Conservation (phyloP, 257 asterid genomes). For the Fraxinus pennsylvanica region DNA sequence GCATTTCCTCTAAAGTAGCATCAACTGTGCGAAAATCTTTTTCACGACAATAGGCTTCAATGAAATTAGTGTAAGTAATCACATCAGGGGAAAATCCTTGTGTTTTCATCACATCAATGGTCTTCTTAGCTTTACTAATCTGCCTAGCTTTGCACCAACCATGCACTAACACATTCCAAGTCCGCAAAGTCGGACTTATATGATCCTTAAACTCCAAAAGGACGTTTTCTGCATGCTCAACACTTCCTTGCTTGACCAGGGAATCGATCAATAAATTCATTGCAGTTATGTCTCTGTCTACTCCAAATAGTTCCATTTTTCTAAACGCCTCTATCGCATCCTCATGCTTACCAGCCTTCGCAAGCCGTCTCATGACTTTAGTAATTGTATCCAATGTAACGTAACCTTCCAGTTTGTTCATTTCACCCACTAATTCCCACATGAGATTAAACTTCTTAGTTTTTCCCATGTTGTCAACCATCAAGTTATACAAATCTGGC, state of each 20-base stretch:
- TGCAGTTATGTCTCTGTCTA: conserved; percentile 41
- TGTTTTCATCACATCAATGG: conserved; percentile 55
- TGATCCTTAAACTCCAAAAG: conserved; percentile 43
- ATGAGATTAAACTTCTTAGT: conserved; percentile 55
- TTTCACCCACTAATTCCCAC: conserved; percentile 78
- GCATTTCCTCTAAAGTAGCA: conserved; percentile 57
- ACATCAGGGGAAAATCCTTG: conserved; percentile 57
- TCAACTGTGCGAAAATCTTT: conserved; percentile 78
- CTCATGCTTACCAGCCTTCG: conserved; percentile 63
- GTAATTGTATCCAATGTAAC: conserved; percentile 57
- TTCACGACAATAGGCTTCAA: conserved; percentile 68
- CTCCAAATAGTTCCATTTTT: conserved; percentile 47
- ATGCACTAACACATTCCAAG: conserved; percentile 69
- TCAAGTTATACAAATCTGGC: conserved; percentile 51
- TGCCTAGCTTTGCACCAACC: conserved; percentile 87
- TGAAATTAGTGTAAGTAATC: conserved; percentile 60
- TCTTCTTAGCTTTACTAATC: conserved; percentile 57
- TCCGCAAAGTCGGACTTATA: conserved; percentile 46
- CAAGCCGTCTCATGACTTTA: conserved; percentile 65
- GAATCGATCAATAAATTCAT: conserved; percentile 62
- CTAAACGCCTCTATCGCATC: conserved; percentile 61
- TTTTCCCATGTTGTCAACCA: conserved; percentile 80
- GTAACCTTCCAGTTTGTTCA: conserved; percentile 57
- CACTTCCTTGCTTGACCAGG: conserved; percentile 66
- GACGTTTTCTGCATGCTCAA: conserved; percentile 71